These are phyloP conservation scores for Hordeum marinum DNA, from an alignment of 176 grass and related monocot genomes.

Conservation along the genomic window DNA sequence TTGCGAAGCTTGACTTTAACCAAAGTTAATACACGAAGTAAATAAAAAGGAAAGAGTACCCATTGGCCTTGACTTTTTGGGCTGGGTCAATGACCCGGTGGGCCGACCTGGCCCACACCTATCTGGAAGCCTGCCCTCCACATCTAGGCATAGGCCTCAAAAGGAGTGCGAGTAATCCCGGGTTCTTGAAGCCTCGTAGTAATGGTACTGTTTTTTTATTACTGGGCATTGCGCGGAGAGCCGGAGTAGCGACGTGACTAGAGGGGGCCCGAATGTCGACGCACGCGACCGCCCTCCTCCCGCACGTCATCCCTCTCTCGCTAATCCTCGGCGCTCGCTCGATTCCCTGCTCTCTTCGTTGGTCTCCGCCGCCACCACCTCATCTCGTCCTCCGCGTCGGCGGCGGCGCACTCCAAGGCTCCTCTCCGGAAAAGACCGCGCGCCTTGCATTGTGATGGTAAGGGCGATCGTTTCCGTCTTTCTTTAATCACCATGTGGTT, in stretches of 20 bases:
- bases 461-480: slow-evolving; percentile 2
- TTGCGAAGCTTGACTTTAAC: no score
- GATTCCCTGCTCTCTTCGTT: neutral
- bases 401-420: neutral
- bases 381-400: neutral
- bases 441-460: slow-evolving; percentile 1
- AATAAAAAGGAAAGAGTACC: no score
- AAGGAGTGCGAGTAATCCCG: no score
- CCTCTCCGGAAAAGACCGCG: neutral
- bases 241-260: neutral
- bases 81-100: no score
- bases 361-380: neutral
- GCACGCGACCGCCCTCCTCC: neutral
- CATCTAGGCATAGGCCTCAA: no score
- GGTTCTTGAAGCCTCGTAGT: no score
- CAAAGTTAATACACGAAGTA: no score
- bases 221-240: neutral
- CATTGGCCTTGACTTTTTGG: no score
- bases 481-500: neutral
- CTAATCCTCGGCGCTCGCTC: neutral
- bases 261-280: neutral
- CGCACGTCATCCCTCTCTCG: neutral
- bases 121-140: no score
- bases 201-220: no score
- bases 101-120: no score